Base-by-base conservation (phyloP, 2,329 filamentous ascomycete species). In the Aspergillus eucalypticola region DNA sequence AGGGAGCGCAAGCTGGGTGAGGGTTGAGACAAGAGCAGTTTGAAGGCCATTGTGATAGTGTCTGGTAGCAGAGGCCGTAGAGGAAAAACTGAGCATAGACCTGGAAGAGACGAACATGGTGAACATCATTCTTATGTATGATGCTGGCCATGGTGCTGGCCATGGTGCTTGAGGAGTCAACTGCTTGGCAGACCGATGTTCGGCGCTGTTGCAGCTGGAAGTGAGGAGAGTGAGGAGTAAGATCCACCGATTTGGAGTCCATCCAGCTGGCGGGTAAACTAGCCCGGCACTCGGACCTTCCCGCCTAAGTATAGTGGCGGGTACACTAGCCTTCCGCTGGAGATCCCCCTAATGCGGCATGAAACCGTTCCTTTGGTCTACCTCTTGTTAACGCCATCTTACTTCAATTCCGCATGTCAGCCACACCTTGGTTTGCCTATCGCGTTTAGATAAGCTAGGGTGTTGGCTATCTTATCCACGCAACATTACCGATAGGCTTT, bases 31-130 rank as follows among this genome's bases (percentile, higher is more conserved):
- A 46, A 19, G 11, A 41, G 44, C 5, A 55, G 39, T 29, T 55
- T 55, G 39, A 55, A 55, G n/a, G 53, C 53, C 53, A 55, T 55
- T 21, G 10, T 55, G 53, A 46, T n/a, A 8, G 21, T 19, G 1
- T 44, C 2, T 8, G 53, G 39, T 21, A n/a, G n/a, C 17, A 25
- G 10, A n/a, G 35, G 19, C 17, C 13, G 38, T 32, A 21, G 19
- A 55, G 39, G 23, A n/a, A 5, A 32, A 21, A n/a, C n/a, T 46
- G 53, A 10, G 17, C 39, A 27, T 29, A 19, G 23, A 29, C 10
- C 10, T 55, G 39, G 32, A 25, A 17, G 42, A 7, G 25, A 32
- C 23, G 8, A 50, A n/a, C 23, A 46, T 46, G 25, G 25, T 55
- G 41, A 32, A 29, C 23, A 13, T 17, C 53, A 46, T 35, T 29